Conservation (phyloP, 306 rosid species). For the Begonia peltatifolia region DNA sequence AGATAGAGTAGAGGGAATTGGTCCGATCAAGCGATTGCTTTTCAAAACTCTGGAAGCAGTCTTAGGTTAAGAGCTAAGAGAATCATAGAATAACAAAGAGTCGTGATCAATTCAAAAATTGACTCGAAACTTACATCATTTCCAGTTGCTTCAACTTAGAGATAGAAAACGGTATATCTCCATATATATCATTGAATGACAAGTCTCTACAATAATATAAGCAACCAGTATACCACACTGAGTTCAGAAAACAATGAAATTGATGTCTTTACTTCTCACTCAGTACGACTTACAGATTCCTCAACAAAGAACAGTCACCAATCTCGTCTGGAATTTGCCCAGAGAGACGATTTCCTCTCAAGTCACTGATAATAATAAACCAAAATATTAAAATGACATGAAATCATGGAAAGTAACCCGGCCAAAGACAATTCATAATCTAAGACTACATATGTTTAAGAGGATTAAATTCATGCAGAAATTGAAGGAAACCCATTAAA, state of each 20-base stretch:
- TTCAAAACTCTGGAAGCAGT: slow-evolving; percentile 49
- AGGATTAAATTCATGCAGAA: not conserved
- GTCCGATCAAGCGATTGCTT: slow-evolving; percentile 72
- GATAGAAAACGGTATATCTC: slow-evolving; percentile 89
- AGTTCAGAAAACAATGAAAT: not conserved
- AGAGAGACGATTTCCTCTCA: slow-evolving; percentile 56
- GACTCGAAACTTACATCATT: slow-evolving; percentile 44
- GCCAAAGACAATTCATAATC: not conserved
- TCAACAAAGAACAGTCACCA: slow-evolving; percentile 76
- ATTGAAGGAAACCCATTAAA: not conserved
- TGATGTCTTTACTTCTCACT: not conserved
- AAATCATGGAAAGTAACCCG: too few relatives aligned
- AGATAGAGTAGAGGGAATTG: slow-evolving; percentile 89
- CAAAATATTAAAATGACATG: not conserved
- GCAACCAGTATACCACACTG: not conserved
- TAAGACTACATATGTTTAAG: not conserved
- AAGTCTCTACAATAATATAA: slow-evolving; percentile 21
- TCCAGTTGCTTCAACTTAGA: slow-evolving; percentile 88
- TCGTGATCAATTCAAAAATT: not conserved
- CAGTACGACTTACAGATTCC: slow-evolving; percentile 38
- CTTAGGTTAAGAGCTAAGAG: not conserved
- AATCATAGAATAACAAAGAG: not conserved
- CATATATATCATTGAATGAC: slow-evolving; percentile 67
- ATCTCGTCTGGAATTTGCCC: slow-evolving; percentile 99
- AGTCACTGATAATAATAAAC: slow-evolving; percentile 45